A percentile compares a stretch with the other conserved stretches of the same genome.
phyloP scores from a whole-genome alignment of 495 filamentous ascomycete genomes.

The Lentithecium fluviatile region DNA sequence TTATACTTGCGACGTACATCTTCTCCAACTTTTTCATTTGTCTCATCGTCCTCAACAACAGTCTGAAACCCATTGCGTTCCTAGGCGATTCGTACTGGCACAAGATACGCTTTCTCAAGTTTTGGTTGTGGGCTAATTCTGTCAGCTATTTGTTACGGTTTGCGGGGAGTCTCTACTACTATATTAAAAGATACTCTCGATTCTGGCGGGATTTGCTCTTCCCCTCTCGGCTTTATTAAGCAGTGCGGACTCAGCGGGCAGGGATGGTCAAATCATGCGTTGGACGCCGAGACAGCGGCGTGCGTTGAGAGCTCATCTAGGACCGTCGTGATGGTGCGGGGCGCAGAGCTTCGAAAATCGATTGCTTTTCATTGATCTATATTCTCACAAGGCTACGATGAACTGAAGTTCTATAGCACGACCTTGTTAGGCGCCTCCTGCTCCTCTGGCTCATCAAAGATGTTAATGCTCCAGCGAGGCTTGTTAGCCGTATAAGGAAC shows the following conservation, averaged over 20 bases:
- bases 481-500: slow-evolving; percentile 48
- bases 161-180: no score
- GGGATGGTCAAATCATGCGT: no score
- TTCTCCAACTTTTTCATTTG: background rate
- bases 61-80: background rate
- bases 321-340: no score
- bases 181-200: no score
- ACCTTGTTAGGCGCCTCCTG: slow-evolving; percentile 47
- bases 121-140: slow-evolving; percentile 32
- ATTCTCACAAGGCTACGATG: no score
- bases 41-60: background rate
- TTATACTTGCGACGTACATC: background rate
- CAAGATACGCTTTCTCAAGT: background rate
- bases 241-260: no score
- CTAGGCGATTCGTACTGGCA: background rate
- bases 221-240: no score
- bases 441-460: slow-evolving; percentile 50
- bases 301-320: no score
- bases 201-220: no score
- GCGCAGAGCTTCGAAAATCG: no score
- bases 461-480: slow-evolving; percentile 51
- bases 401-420: background rate
- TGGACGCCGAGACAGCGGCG: no score
- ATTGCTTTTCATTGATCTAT: no score
- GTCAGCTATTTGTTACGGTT: slow-evolving; percentile 46